These are phyloP conservation scores for Penicillium nordicum DNA, from an alignment of 2,329 filamentous ascomycete genomes.

Conservation along the genomic window DNA sequence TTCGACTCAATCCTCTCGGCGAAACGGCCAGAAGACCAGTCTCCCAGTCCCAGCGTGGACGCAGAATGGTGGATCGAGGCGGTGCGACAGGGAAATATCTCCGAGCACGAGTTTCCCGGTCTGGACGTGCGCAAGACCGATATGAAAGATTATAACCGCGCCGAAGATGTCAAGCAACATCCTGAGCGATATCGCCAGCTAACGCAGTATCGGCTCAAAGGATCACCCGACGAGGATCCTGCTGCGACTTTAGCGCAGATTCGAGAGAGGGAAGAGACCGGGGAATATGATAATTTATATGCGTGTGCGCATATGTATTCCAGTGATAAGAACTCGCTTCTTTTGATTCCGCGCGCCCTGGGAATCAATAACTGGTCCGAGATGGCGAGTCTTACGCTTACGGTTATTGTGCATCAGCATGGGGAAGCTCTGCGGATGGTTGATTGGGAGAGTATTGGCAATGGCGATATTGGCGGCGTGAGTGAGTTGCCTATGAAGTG, in stretches of 20 bases:
- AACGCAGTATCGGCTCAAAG: slow-evolving; percentile 47
- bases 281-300: slow-evolving; percentile 51
- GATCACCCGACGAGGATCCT: slow-evolving; percentile 36
- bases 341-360: slow-evolving; percentile 51
- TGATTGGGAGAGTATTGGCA: slow-evolving; percentile 28
- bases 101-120: slow-evolving; percentile 37
- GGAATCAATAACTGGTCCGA: slow-evolving; percentile 39
- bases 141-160: slow-evolving; percentile 49
- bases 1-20: slow-evolving; percentile 31
- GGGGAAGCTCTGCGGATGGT: slow-evolving; percentile 42
- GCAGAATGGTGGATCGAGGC: slow-evolving; percentile 36
- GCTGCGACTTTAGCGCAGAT: slow-evolving; percentile 13
- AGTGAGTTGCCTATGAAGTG: slow-evolving; percentile 37
- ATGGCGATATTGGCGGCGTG: background rate
- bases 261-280: slow-evolving; percentile 27
- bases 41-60: slow-evolving; percentile 35
- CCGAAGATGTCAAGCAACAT: slow-evolving; percentile 22
- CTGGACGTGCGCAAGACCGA: slow-evolving; percentile 52
- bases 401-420: slow-evolving; percentile 48
- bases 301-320: slow-evolving; percentile 58
- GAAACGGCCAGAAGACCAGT: slow-evolving; percentile 34
- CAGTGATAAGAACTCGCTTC: slow-evolving; percentile 54
- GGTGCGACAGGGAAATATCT: slow-evolving; percentile 25
- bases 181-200: slow-evolving; percentile 43
- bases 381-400: slow-evolving; percentile 50